Evolutionary conservation across 1,284 basidiomycete species (phyloP).

Genomic region (Boletus semigastroideus): DNA sequence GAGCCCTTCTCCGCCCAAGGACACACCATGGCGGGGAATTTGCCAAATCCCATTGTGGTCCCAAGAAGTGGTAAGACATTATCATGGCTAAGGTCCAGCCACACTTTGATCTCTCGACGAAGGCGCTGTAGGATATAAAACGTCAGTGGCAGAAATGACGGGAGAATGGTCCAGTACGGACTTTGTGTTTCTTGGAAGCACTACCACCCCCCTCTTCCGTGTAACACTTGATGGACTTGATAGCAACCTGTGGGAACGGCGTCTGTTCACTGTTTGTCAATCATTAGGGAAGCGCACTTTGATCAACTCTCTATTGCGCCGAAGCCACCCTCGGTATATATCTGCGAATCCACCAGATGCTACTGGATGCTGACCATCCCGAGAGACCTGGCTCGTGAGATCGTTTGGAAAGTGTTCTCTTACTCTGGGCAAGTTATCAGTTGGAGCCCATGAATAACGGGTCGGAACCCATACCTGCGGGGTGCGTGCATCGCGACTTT

Average conservation of each 20-base stretch:
- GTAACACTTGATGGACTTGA: background rate
- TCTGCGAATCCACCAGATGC: background rate
- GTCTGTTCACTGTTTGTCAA: background rate
- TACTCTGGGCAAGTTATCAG: too few species aligned
- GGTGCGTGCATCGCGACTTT: too few species aligned
- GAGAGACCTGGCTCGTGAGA: conserved; percentile 4
- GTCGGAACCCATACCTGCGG: too few species aligned
- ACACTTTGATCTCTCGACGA: background rate
- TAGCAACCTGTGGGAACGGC: background rate
- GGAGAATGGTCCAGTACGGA: background rate
- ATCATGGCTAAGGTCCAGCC: background rate
- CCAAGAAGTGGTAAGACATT: background rate
- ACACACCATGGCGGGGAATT: background rate
- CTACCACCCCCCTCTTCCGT: background rate
- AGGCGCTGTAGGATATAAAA: background rate
- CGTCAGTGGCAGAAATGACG: background rate
- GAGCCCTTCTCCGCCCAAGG: background rate
- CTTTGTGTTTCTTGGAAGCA: background rate
- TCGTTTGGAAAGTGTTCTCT: background rate
- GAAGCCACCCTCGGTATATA: background rate
- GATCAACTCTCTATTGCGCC: too few species aligned
- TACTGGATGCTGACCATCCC: conserved; percentile 1
- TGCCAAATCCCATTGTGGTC: background rate
- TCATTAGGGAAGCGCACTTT: background rate
- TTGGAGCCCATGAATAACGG: too few species aligned